Evolutionary conservation across 2,329 filamentous ascomycete genomes (phyloP), one percentile per base, ranked within the genome.

Genomic region (Shiraia sp.): DNA sequence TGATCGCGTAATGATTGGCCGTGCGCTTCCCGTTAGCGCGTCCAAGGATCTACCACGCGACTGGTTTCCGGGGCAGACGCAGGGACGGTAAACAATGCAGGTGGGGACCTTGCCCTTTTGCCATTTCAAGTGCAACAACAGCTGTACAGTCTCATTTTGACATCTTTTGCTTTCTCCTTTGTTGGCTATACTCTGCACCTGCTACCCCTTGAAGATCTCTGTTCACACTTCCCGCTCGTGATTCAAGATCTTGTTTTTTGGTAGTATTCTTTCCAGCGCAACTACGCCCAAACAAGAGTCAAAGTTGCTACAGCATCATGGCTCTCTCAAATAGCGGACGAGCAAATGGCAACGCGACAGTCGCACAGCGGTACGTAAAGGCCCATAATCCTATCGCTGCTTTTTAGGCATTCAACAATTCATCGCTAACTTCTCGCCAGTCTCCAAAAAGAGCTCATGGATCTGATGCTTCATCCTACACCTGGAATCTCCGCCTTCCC

Each of bases 401-500:
- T n/a, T n/a, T n/a, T n/a, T n/a, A n/a, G n/a, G n/a, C 30, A 10
- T 27, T 49, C 23, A 61, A 95, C 9, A 23, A 24, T 22, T 26
- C 26, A 22, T 19, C n/a, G 30, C 15, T 7, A 22, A 57, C 44
- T 13, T 4, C 40, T 13, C 49, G 23, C n/a, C 65, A 97, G 93
- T 62, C 80, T 99, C 42, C 93, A 99, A 74, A 95, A 91, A 34
- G 93, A 99, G 74, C 81, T 99, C 57, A 97, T 99, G 92, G 87
- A 93, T 71, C 84, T 99, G 59, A 97, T 99, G 93, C 91, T 90
- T 60, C 91, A 91, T 29, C 86, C 91, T 2, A 91, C 92, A 1
- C 90, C 91, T 10, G 93, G 93, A 55, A 85, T 97, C 63, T 96
- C 91, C 41, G 95, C 95, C 51, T 99, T 99, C 71, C 93, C 93